Evolutionary conservation across 106 monocot genomes (phyloP).

Genomic region (Dendrobium chrysotoxum): DNA sequence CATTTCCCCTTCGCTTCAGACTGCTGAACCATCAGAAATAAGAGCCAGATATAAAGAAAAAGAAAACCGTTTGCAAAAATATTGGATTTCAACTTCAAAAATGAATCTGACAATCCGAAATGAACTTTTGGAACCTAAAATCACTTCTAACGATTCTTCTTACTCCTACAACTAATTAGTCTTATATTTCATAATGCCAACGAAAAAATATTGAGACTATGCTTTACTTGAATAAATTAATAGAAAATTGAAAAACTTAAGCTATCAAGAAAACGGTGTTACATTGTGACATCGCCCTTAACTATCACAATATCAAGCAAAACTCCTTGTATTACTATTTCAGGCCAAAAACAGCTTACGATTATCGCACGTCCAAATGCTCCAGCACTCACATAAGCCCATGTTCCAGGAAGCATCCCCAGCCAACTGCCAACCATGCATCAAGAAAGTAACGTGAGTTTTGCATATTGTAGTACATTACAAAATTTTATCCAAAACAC

Average conservation of each 20-base stretch:
- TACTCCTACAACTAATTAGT: neutral
- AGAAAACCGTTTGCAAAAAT: neutral
- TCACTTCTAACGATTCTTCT: neutral
- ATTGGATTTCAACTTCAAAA: too few species aligned
- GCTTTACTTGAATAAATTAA: neutral
- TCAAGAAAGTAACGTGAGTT: neutral
- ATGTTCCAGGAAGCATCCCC: slow-evolving; percentile 28
- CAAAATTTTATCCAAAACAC: neutral
- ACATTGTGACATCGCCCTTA: neutral
- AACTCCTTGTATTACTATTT: neutral
- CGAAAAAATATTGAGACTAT: neutral
- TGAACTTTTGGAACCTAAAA: neutral
- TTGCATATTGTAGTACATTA: neutral
- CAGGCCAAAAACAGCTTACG: slow-evolving; percentile 8
- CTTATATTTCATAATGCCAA: neutral
- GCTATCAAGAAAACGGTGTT: neutral
- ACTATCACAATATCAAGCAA: neutral
- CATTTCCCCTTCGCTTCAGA: neutral
- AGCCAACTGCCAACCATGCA: slow-evolving; percentile 15
- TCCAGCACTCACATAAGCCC: slow-evolving; percentile 26
- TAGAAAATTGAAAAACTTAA: neutral
- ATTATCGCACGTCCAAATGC: slow-evolving; percentile 28
- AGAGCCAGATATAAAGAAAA: neutral
- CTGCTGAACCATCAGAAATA: neutral
- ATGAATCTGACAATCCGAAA: neutral